Evolutionary conservation across 2,329 filamentous ascomycete genomes (phyloP).

Genomic region (Penicillium sclerotigenum): DNA sequence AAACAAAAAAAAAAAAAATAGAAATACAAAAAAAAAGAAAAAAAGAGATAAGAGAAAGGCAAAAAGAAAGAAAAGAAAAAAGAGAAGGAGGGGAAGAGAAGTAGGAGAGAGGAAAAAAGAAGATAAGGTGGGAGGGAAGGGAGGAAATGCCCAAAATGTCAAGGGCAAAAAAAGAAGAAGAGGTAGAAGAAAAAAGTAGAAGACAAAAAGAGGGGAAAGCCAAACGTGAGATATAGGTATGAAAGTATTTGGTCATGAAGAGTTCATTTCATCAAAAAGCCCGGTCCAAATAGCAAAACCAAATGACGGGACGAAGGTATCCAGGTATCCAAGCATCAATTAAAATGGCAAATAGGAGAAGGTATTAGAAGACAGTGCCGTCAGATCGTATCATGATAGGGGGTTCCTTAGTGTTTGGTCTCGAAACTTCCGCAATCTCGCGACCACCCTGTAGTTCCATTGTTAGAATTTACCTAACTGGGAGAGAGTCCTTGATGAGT

Average conservation of each 20-base stretch:
- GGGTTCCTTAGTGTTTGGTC: constrained; percentile 93
- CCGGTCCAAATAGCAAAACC: constrained; percentile 14
- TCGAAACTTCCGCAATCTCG: constrained; percentile 90
- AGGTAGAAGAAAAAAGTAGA: neutral
- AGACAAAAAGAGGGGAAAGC: constrained; percentile 1
- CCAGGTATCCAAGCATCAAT: constrained; percentile 30
- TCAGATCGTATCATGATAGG: constrained; percentile 96
- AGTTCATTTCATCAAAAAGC: constrained; percentile 30
- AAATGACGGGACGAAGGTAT: neutral
- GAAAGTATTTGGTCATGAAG: constrained; percentile 8
- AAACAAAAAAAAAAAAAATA: too few relatives aligned
- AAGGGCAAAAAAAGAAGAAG: constrained; percentile 2
- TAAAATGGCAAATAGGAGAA: constrained; percentile 20
- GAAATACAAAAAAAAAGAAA: too few relatives aligned
- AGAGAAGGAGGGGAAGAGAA: too few relatives aligned
- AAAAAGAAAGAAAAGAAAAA: too few relatives aligned
- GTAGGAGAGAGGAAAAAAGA: constrained; percentile 3
- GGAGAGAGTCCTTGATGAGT: neutral
- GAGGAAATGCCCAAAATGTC: constrained; percentile 6
- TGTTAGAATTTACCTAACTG: constrained; percentile 21
- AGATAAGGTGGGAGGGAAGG: neutral
- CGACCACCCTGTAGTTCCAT: constrained; percentile 67
- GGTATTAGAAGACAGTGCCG: constrained; percentile 81
- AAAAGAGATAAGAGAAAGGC: too few relatives aligned
- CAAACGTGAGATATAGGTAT: constrained; percentile 5